Evolutionary conservation across 73 alveolate species (phyloP), one percentile per base, ranked within the genome.

Genomic region (Halteria grandinella): DNA sequence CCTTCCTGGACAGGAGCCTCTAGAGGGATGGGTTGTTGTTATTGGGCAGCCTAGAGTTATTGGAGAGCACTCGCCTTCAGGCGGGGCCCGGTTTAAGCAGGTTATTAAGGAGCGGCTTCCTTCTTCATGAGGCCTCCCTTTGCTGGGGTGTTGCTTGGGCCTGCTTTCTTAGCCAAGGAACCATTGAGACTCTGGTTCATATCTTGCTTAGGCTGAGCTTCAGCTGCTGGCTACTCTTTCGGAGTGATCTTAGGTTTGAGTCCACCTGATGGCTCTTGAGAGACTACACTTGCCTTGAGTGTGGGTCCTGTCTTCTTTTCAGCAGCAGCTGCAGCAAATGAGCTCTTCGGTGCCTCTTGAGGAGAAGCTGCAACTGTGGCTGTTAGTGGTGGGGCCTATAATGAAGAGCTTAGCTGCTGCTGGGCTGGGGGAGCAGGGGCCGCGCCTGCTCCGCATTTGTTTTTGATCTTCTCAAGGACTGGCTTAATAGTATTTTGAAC

Each of bases 401-500:
- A n/a, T n/a, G n/a, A 25, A 5, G 10, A 41, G 57, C 57, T 5
- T 14, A 53, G 40, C 51, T 62, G 58, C 39, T 39, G 21, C 47
- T 66, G 53, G 18, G 80, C 62, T 37, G 78, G n/a, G n/a, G n/a
- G n/a, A n/a, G n/a, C n/a, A n/a, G n/a, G n/a, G n/a, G n/a, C n/a
- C n/a, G n/a, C n/a, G n/a, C n/a, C n/a, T n/a, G n/a, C n/a, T 47
- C 63, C 77, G 12, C 63, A 63, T 73, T 83, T 89, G 21, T 50
- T 31, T 55, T 77, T 60, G 43, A 80, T 75, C 60, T 84, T 91
- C 60, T 88, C 94, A 43, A 91, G 45, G 21, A 84, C 45, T 52
- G 88, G 93, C 71, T 91, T 91, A 33, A 91, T 71, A 8, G 90
- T 47, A 27, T 88, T 83, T 23, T 85, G 64, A n/a, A 88, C 88